Evolutionary conservation across 2,329 filamentous ascomycete species (phyloP).

Genomic region (Pseudogymnoascus sp.): DNA sequence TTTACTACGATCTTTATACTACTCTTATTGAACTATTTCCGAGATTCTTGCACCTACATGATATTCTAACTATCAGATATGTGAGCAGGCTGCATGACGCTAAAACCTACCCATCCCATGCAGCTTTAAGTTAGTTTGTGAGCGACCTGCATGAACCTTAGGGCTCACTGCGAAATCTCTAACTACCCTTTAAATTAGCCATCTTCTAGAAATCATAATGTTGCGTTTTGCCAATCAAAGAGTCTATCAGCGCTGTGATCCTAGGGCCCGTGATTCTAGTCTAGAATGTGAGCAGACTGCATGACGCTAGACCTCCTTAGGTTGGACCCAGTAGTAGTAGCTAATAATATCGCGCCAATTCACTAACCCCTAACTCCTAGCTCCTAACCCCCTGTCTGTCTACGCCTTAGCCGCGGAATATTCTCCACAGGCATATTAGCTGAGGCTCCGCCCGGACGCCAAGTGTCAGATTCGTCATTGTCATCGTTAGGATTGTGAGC

Average conservation of each 20-base stretch:
- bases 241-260: neutral
- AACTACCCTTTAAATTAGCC: constrained; percentile 11
- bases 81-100: constrained; percentile 22
- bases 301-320: constrained; percentile 25
- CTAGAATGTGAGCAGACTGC: constrained; percentile 28
- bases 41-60: constrained; percentile 17
- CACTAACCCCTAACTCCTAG: too few species aligned
- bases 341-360: neutral
- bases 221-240: constrained; percentile 8
- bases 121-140: constrained; percentile 18
- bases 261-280: constrained; percentile 6
- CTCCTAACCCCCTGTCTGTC: neutral
- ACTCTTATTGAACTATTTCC: constrained; percentile 16
- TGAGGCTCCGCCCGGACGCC: neutral
- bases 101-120: constrained; percentile 10
- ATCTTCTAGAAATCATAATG: constrained; percentile 10
- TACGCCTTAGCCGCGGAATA: neutral
- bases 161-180: constrained; percentile 12
- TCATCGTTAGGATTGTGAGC: neutral
- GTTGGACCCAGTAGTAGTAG: neutral
- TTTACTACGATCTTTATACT: constrained; percentile 22
- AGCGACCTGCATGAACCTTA: constrained; percentile 23
- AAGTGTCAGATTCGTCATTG: neutral
- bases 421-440: neutral
- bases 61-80: constrained; percentile 12